Percentiles rank a stretch among this genome's conserved stretches.
Evolutionary conservation across 2,329 filamentous ascomycete species (phyloP).

Genomic region (Orbilia javanica): DNA sequence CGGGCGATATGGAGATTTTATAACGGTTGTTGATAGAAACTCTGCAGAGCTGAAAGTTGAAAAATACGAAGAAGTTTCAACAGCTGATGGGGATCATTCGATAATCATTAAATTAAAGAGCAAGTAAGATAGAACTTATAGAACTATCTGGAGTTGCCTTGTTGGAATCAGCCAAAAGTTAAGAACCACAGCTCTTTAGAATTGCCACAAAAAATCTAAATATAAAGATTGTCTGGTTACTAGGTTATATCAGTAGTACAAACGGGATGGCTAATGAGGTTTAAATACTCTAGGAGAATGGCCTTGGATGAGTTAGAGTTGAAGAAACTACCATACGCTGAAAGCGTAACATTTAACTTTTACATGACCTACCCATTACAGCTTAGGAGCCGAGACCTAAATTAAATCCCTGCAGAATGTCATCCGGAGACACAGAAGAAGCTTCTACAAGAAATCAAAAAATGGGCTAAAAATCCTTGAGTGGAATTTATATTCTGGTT

Average conservation of each 20-base stretch:
- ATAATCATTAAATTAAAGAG: slow-evolving; percentile 36
- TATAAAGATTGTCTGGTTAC: no score
- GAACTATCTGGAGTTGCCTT: neutral
- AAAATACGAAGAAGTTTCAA: neutral
- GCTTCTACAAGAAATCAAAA: slow-evolving; percentile 57
- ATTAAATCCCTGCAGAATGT: no score
- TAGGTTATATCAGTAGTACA: no score
- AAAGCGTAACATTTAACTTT: slow-evolving; percentile 60
- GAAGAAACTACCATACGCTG: slow-evolving; percentile 36
- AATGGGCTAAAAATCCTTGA: slow-evolving; percentile 35
- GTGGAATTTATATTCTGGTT: slow-evolving; percentile 63
- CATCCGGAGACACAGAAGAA: slow-evolving; percentile 60
- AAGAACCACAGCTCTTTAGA: no score
- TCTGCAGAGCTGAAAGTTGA: slow-evolving; percentile 22
- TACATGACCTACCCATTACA: no score
- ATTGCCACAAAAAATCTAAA: no score
- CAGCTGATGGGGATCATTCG: slow-evolving; percentile 37
- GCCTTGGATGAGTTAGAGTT: no score
- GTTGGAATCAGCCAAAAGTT: neutral
- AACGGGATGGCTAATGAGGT: no score
- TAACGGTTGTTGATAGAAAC: slow-evolving; percentile 20
- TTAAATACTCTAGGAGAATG: no score
- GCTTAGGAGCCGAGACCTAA: no score
- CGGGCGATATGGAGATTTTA: slow-evolving; percentile 4
- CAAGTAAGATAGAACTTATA: slow-evolving; percentile 23